These are phyloP conservation scores for Clitoria ternatea DNA, from an alignment of 306 rosid species.

Conservation along the genomic window DNA sequence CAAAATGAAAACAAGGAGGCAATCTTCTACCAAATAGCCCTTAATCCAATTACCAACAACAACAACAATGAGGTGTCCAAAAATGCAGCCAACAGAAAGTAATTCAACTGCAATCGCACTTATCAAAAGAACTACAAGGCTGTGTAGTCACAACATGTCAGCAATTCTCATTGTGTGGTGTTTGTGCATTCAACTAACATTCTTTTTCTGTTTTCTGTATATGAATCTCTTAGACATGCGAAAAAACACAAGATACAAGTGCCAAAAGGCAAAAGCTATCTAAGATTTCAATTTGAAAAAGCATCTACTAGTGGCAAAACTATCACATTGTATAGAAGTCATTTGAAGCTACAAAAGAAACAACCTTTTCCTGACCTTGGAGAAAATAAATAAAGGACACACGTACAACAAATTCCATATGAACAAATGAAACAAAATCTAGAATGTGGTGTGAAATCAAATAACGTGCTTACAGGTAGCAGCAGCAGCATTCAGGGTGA, in stretches of 20 bases:
- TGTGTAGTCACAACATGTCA: background rate
- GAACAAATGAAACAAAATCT: conserved; percentile 69
- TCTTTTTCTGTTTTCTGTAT: conserved; percentile 13
- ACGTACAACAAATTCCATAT: conserved; percentile 65
- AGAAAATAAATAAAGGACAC: conserved; percentile 30
- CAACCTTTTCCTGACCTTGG: conserved; percentile 37
- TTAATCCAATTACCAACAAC: conserved; percentile 15
- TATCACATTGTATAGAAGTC: conserved; percentile 41
- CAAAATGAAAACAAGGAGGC: too few species aligned
- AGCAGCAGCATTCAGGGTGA: conserved; percentile 74
- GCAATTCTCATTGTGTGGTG: conserved; percentile 1
- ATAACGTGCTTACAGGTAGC: conserved; percentile 86
- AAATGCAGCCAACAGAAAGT: background rate
- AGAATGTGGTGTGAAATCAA: conserved; percentile 56
- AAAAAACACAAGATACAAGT: conserved; percentile 24
- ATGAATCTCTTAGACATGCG: conserved; percentile 24
- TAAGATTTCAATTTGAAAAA: conserved; percentile 27
- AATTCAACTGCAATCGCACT: background rate
- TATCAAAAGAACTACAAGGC: background rate
- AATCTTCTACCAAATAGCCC: too few species aligned
- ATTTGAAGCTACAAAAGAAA: conserved; percentile 45
- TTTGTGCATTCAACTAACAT: conserved; percentile 1
- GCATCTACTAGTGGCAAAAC: conserved; percentile 38
- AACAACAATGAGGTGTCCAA: background rate
- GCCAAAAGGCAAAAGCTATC: conserved; percentile 23